A percentile compares a stretch with the other conserved stretches of the same genome.
phyloP scores from a whole-genome alignment of 2,329 filamentous ascomycete genomes.

The Mycosphaerella sp. region DNA sequence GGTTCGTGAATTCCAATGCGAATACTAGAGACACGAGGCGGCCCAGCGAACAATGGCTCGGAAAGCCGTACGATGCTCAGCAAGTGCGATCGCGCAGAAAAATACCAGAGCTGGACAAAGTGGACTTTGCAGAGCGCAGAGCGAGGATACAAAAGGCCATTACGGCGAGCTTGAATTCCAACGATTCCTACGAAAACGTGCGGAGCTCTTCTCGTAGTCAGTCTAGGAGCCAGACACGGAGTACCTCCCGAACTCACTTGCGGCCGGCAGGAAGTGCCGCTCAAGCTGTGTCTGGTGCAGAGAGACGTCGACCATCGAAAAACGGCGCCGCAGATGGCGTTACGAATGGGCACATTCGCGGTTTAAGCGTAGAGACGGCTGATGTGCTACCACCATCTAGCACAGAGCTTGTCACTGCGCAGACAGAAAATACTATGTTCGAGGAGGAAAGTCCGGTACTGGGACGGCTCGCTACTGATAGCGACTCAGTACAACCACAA shows the following conservation, averaged over 20 bases:
- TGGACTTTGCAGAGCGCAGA: conserved; percentile 77
- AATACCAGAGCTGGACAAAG: conserved; percentile 61
- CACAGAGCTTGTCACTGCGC: conserved; percentile 29
- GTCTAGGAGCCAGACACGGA: conserved; percentile 17
- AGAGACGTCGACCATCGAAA: not conserved
- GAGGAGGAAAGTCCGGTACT: conserved; percentile 59
- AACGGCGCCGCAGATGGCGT: not conserved
- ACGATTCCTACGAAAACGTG: conserved; percentile 41
- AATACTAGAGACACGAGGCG: conserved; percentile 34
- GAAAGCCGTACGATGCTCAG: conserved; percentile 77
- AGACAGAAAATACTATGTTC: conserved; percentile 40
- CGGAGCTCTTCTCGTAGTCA: conserved; percentile 22
- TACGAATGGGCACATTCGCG: conserved; percentile 2
- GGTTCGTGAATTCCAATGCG: conserved; percentile 43
- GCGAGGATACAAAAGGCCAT: conserved; percentile 80
- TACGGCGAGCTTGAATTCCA: conserved; percentile 73
- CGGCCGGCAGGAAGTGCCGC: conserved; percentile 38
- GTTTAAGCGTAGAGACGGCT: conserved; percentile 27
- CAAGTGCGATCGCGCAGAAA: conserved; percentile 36
- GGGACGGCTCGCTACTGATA: conserved; percentile 42
- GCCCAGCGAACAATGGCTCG: conserved; percentile 53
- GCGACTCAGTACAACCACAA: conserved; percentile 8
- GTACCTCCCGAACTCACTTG: conserved; percentile 9
- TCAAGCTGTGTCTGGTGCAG: conserved; percentile 34
- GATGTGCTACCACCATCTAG: conserved; percentile 14